Base-by-base conservation (phyloP, 1,139 yeast genomes). In the Diutina pseudorugosa region DNA sequence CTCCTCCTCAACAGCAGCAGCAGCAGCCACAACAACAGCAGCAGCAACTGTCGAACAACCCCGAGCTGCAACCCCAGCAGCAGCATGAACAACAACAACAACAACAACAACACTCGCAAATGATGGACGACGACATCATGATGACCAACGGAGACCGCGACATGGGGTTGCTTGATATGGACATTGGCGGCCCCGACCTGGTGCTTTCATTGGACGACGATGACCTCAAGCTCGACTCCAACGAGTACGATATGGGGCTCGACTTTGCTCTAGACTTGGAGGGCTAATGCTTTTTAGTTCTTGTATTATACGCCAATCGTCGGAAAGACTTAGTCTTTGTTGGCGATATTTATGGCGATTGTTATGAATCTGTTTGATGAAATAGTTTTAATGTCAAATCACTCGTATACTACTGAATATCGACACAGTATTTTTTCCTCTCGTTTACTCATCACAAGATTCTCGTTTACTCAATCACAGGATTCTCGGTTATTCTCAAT, bases 141-240 rank as follows among this genome's bases (percentile, higher is more conserved):
- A 45, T 45, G 49, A 33, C 27, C 18, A 25, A 45, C 16, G 49
- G 49, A n/a, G 49, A 45, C 16, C 23, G 47, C 16, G 49, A 45
- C 40, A 45, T 45, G 49, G 49, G 49, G n/a, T 45, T 45, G 21
- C 21, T 45, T 4, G 27, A 45, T 16, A 45, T 45, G 49, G 49
- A 45, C 21, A 27, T 45, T 25, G 44, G 19, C 25, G 49, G 40
- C 7, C 36, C 49, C 9, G 49, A 45, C 18, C 40, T 19, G n/a
- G 49, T 45, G 21, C 40, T 45, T 16, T 12, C 18, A 19, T 45
- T 45, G 49, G 23, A 27, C n/a, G 49, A 45, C 12, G 49, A 45
- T 14, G 49, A 45, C 40, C 25, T 45, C 6, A 25, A 25, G 33
- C 14, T 44, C 11, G 27, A 45, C 27, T 25, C 40, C n/a, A 45